Evolutionary conservation across 257 asterid genomes (phyloP).

Genomic region (Scutellaria minor): DNA sequence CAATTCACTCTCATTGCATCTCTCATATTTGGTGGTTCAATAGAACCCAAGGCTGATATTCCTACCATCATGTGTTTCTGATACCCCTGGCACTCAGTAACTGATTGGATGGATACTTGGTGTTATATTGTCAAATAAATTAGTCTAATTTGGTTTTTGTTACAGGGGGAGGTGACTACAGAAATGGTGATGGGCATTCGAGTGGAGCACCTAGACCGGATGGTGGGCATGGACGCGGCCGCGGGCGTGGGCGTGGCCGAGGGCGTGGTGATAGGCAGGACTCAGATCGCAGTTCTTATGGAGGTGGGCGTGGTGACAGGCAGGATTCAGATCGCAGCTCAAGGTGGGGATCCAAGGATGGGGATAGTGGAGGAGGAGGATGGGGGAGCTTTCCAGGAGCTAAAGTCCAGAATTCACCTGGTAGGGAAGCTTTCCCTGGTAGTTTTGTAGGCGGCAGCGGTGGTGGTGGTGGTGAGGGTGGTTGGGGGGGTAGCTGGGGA

Average conservation of each 20-base stretch:
- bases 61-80: no score
- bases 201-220: conserved; percentile 59
- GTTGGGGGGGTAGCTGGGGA: conserved; percentile 47
- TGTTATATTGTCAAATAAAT: background rate
- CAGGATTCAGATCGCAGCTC: conserved; percentile 56
- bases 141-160: conserved; percentile 22
- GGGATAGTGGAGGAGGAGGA: conserved; percentile 49
- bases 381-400: conserved; percentile 67
- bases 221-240: conserved; percentile 51
- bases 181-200: conserved; percentile 62
- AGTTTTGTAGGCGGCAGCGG: conserved; percentile 49
- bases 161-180: conserved; percentile 78
- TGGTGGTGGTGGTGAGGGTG: conserved; percentile 32
- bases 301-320: conserved; percentile 57
- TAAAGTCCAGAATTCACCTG: conserved; percentile 59
- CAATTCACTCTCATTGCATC: conserved; percentile 23
- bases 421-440: conserved; percentile 55
- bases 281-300: conserved; percentile 46
- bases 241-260: conserved; percentile 52
- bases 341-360: conserved; percentile 68
- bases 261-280: conserved; percentile 43
- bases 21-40: background rate
- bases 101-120: no score
- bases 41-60: no score
- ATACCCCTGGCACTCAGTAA: no score